Evolutionary conservation across 2,329 filamentous ascomycete genomes (phyloP), one percentile per base, ranked within the genome.

Genomic region (Botrytis pseudocinerea): DNA sequence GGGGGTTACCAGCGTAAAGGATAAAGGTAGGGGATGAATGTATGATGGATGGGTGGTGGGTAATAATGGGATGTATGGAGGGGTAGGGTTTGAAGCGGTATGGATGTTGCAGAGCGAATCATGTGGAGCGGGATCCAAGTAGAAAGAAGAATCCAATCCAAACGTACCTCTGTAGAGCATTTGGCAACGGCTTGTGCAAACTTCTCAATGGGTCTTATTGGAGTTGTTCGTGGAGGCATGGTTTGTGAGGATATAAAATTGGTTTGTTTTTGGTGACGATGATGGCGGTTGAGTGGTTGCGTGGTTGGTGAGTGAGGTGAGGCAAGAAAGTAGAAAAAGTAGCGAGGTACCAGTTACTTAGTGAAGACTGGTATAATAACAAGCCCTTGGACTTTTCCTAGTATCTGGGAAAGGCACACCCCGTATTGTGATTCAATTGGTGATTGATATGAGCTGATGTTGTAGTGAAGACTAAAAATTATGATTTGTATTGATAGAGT

Each of bases 181-280:
- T 91, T 90, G 25, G 87, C 88, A 25, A 87, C 86, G 2, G 90
- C 90, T 75, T 87, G 85, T 25, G 90, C 91, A 78, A 93, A 87
- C 76, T 90, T 92, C 79, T 92, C 89, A 75, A 93, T 89, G 35
- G 91, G 91, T 75, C 90, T 85, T 73, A 85, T 87, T 75, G 86
- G 76, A 69, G 73, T 48, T 18, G 51, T 28, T 28, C 51, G 51
- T 57, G 51, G 51, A 69, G 81, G 80, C 81, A 82, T 82, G 73
- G 38, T 71, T 61, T 71, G 38, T 59, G 51, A 73, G 32, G 73
- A 70, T 57, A 51, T 25, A 16, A 16, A 7, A 25, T n/a, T 40
- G 2, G 2, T 8, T 18, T 42, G 22, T 40, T 18, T 16, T 28
- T 32, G 51, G 51, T 57, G 51, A 28, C 51, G 14, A 2, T 57